These are phyloP conservation scores for Rubia occidens DNA, from an alignment of 305 asterid species.

Conservation along the genomic window DNA sequence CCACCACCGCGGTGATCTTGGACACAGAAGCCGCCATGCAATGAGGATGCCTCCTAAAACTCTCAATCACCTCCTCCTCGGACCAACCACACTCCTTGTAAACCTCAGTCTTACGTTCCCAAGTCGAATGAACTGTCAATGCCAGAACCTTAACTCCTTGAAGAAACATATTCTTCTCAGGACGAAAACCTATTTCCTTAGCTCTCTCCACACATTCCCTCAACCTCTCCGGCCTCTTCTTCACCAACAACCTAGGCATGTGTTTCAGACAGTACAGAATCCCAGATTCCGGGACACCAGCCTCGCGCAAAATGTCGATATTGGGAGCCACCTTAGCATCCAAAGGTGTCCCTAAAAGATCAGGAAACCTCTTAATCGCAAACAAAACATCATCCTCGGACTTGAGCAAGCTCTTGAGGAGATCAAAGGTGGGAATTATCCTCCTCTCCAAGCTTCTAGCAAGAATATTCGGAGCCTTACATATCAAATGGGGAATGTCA, in stretches of 20 bases:
- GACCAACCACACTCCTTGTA: constrained; percentile 26
- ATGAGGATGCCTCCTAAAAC: constrained; percentile 19
- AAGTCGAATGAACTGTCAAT: constrained; percentile 8
- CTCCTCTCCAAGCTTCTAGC: constrained; percentile 20
- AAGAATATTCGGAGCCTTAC: constrained; percentile 13
- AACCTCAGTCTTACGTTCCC: constrained; percentile 19
- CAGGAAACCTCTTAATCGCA: constrained; percentile 9
- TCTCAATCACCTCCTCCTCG: constrained; percentile 16
- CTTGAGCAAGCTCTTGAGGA: constrained; percentile 19
- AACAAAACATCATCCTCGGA: constrained; percentile 13
- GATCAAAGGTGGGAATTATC: constrained; percentile 22
- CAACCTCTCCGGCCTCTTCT: constrained; percentile 5
- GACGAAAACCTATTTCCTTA: constrained; percentile 20
- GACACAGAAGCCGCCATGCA: constrained; percentile 18
- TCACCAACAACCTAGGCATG: constrained; percentile 4
- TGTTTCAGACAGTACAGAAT: constrained; percentile 2
- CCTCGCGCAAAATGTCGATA: constrained; percentile 21
- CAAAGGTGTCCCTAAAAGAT: constrained; percentile 1
- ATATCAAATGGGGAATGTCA: constrained; percentile 14
- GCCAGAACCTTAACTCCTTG: constrained; percentile 11
- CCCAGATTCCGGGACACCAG: constrained; percentile 22
- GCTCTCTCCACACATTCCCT: constrained; percentile 16
- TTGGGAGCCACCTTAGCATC: constrained; percentile 14
- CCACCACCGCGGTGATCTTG: constrained; percentile 16
- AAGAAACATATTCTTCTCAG: constrained; percentile 3